Percentiles rank a stretch among this genome's conserved stretches.
phyloP scores from a whole-genome alignment of 768 basidiomycete species.

The Filobasidium floriforme region DNA sequence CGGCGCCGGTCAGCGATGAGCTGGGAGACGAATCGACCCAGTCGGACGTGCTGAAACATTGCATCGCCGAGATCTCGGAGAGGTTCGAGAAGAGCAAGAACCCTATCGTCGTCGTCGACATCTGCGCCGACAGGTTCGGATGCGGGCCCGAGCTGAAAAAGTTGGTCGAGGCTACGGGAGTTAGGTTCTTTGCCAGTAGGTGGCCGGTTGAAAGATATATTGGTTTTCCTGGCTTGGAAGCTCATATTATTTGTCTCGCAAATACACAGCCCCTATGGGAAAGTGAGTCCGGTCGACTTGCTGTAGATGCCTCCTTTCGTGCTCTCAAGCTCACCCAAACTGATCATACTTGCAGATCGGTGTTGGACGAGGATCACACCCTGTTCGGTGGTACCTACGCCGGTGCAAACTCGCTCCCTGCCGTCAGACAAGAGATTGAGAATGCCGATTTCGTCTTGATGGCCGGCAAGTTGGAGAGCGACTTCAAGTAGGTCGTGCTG shows the following conservation, averaged over 20 bases:
- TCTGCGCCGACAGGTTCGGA: constrained; percentile 43
- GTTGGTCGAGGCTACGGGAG: constrained; percentile 38
- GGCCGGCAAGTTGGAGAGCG: constrained; percentile 41
- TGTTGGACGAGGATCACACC: constrained; percentile 41
- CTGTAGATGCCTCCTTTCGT: background rate
- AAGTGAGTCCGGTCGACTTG: constrained; percentile 8
- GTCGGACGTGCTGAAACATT: constrained; percentile 52
- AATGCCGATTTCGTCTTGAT: constrained; percentile 43
- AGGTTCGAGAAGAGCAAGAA: constrained; percentile 57
- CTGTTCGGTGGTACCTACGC: constrained; percentile 43
- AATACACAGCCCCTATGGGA: constrained; percentile 20
- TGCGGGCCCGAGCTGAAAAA: constrained; percentile 35
- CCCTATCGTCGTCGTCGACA: constrained; percentile 55
- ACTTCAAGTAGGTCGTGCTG: constrained; percentile 41
- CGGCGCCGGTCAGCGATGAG: constrained; percentile 35
- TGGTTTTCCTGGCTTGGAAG: background rate
- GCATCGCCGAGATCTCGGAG: constrained; percentile 63
- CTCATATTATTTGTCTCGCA: background rate
- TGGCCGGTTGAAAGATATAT: constrained; percentile 3
- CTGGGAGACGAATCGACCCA: constrained; percentile 19
- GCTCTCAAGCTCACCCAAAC: background rate
- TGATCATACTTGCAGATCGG: constrained; percentile 14
- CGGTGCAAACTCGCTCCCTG: constrained; percentile 38
- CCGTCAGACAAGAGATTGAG: constrained; percentile 41
- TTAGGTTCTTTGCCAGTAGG: constrained; percentile 44